phyloP scores from a whole-genome alignment of 73 alveolate species.

The Paramecium sexaurelia region DNA sequence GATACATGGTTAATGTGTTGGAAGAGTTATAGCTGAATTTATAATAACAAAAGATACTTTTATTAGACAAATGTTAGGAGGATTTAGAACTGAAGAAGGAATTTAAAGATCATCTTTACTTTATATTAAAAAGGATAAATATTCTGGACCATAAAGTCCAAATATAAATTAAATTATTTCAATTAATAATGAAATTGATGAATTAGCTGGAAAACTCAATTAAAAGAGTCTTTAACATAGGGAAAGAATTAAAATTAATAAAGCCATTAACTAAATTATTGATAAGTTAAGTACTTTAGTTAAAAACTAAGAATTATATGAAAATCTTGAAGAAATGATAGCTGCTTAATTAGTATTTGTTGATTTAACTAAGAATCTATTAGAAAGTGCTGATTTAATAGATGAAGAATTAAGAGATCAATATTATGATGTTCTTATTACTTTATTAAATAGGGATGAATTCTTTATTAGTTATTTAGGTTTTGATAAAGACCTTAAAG shows the following conservation, averaged over 20 bases:
- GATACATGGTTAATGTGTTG: constrained; percentile 43
- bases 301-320: constrained; percentile 15
- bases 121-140: constrained; percentile 39
- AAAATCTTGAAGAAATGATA: constrained; percentile 16
- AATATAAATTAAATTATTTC: background rate
- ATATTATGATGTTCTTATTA: constrained; percentile 23
- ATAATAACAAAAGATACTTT: background rate
- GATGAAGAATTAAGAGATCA: constrained; percentile 45
- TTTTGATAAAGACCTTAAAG: background rate
- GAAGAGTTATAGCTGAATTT: constrained; percentile 19
- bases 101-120: constrained; percentile 38
- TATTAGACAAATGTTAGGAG: constrained; percentile 10
- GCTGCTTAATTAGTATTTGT: background rate
- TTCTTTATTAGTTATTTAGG: constrained; percentile 32
- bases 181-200: constrained; percentile 23
- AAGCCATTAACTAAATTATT: background rate
- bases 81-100: constrained; percentile 52
- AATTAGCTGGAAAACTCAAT: background rate
- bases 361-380: constrained; percentile 20
- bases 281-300: background rate
- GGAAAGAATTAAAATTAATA: constrained; percentile 24
- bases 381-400: constrained; percentile 45
- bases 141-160: background rate
- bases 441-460: constrained; percentile 36
- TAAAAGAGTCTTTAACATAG: constrained; percentile 1